Evolutionary conservation across 139 green algal genomes (phyloP).

Genomic region (Raphidocelis subcapitata): DNA sequence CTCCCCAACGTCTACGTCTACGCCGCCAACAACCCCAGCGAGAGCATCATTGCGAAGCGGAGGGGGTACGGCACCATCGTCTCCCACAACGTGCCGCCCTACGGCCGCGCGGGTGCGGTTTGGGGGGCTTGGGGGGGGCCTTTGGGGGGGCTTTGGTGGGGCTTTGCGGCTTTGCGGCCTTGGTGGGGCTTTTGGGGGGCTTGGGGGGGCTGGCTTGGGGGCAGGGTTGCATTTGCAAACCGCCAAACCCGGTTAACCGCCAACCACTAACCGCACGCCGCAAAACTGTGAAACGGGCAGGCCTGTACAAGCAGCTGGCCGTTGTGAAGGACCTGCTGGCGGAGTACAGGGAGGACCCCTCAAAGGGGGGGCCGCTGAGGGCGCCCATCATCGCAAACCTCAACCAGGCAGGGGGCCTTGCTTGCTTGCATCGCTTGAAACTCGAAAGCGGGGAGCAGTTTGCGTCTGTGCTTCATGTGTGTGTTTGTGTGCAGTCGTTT

Average conservation of each 20-base stretch:
- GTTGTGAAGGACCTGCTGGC: conserved; percentile 75
- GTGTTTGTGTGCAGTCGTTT: neutral
- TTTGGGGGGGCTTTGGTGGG: conserved; percentile 2
- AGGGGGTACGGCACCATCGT: conserved; percentile 95
- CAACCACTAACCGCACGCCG: too few relatives aligned
- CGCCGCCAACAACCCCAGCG: conserved; percentile 91
- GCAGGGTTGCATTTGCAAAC: neutral
- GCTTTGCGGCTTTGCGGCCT: neutral
- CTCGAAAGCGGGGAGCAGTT: neutral
- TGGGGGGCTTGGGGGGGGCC: neutral
- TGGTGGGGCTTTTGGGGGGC: neutral
- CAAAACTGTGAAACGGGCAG: too few relatives aligned
- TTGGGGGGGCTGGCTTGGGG: neutral
- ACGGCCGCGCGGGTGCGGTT: conserved; percentile 66
- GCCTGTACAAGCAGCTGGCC: conserved; percentile 97
- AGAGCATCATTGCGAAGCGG: conserved; percentile 95
- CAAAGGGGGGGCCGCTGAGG: conserved; percentile 35
- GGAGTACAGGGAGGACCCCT: conserved; percentile 76
- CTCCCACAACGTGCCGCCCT: conserved; percentile 95
- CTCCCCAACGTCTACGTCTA: conserved; percentile 97
- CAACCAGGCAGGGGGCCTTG: neutral
- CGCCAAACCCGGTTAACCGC: too few relatives aligned
- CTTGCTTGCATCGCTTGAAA: neutral
- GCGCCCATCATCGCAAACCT: conserved; percentile 57
- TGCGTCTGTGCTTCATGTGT: conserved; percentile 1